Evolutionary conservation across 495 filamentous ascomycete species (phyloP).

Genomic region (Halenospora varia): DNA sequence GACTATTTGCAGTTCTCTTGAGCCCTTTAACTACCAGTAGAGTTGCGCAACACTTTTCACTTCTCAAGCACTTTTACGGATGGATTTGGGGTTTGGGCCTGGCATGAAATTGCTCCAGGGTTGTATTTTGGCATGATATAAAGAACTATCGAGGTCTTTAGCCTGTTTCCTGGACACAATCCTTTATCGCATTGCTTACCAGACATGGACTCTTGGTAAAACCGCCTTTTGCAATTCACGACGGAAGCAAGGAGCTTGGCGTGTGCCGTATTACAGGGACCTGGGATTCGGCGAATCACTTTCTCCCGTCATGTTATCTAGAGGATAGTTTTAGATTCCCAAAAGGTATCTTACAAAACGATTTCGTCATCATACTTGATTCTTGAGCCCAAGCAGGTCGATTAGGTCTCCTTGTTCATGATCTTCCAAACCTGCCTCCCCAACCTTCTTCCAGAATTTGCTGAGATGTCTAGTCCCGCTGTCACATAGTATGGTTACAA

Average conservation of each 20-base stretch:
- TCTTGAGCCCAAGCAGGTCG: slow-evolving; percentile 11
- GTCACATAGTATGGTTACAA: slow-evolving; percentile 93
- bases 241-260: not conserved
- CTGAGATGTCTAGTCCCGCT: slow-evolving; percentile 86
- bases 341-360: not conserved
- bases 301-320: not conserved
- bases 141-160: not conserved
- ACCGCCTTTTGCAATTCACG: not conserved
- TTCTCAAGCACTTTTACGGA: slow-evolving; percentile 23
- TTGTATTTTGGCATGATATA: slow-evolving; percentile 3
- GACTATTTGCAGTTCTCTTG: slow-evolving; percentile 24
- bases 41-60: not conserved
- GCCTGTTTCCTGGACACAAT: not conserved
- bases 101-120: not conserved
- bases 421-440: slow-evolving; percentile 59
- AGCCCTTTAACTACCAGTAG: too few relatives aligned
- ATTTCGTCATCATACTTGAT: slow-evolving; percentile 9
- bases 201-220: not conserved
- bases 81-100: slow-evolving; percentile 22
- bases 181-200: not conserved
- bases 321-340: not conserved
- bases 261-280: not conserved
- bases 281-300: not conserved
- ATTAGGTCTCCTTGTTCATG: slow-evolving; percentile 30
- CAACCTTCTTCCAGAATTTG: slow-evolving; percentile 87